A percentile compares a stretch with the other conserved stretches of the same genome.
These are phyloP conservation scores for Rhizopogon sp. DNA, from an alignment of 768 basidiomycete species.

Conservation along the genomic window DNA sequence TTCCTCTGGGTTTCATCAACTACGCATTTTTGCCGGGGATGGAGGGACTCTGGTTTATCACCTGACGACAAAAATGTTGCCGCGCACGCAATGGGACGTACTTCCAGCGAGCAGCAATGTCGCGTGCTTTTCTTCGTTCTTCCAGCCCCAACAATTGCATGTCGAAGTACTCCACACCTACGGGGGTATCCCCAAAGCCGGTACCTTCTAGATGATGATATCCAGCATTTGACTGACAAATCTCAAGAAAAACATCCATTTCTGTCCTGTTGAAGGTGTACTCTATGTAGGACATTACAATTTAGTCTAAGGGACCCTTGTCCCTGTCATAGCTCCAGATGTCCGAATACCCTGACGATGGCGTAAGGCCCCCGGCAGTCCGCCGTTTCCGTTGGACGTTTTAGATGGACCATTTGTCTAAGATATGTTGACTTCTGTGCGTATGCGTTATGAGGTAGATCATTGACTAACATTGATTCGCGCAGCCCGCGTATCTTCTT, in stretches of 20 bases:
- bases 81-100: slow-evolving; percentile 33
- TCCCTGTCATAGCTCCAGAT: no score
- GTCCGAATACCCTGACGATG: no score
- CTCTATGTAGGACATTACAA: no score
- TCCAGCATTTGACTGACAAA: not conserved
- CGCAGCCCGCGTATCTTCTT: slow-evolving; percentile 40
- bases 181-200: slow-evolving; percentile 19
- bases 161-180: not conserved
- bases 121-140: slow-evolving; percentile 5
- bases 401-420: no score
- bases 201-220: slow-evolving; percentile 9
- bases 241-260: no score
- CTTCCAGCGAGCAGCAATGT: slow-evolving; percentile 7
- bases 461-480: slow-evolving; percentile 1
- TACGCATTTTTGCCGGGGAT: slow-evolving; percentile 52
- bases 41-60: slow-evolving; percentile 41
- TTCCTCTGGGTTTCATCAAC: slow-evolving; percentile 48
- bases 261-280: no score
- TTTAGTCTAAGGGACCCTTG: no score
- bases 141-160: slow-evolving; percentile 19
- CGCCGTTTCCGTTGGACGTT: no score
- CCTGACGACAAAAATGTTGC: slow-evolving; percentile 30
- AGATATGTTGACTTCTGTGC: no score
- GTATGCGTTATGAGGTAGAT: no score
- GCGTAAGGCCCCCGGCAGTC: no score